Evolutionary conservation across 352 stramenopile species (phyloP), one percentile per base, ranked within the genome.

Genomic region (Phytophthora hibernalis): DNA sequence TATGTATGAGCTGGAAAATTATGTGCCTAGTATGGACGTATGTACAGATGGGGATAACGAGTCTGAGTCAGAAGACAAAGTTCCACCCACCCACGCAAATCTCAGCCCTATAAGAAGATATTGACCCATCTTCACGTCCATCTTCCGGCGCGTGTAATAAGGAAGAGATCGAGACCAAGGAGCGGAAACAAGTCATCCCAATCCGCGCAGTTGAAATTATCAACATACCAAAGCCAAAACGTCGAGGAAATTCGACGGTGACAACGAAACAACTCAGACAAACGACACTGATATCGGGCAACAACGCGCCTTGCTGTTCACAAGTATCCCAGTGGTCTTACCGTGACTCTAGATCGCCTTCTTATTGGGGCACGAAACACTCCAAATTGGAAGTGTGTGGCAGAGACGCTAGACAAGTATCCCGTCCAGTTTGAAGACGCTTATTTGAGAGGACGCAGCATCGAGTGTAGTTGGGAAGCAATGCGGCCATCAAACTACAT

Each of bases 301-400:
- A 6, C 30, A 37, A 11, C 6, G 6, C 40, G 40, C 13, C 20
- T 47, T 5, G 40, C 40, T 22, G n/a, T 47, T 9, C 40, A 47
- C 28, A 42, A 38, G n/a, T 54, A 54, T 42, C 47, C 47, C 3
- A 54, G 47, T 30, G 24, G n/a, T 13, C 24, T 40, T 8, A 54
- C 26, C 9, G 47, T 54, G 24, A 26, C 13, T 3, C 5, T 54
- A 5, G 12, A 54, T 33, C 10, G 42, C 4, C 13, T 54, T 6
- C n/a, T 33, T 2, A 12, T 30, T 10, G 44, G 49, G 49, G 49
- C 49, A 31, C 30, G 49, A 5, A 33, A 43, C n/a, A 55, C 24
- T n/a, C 16, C 49, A 5, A 30, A 44, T 18, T 11, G 44, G 6
- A 55, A 55, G 13, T 43, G 44, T 5, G 31, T 55, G n/a, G 5